Conservation (phyloP, 495 filamentous ascomycete species). For the Pyrenula aspistea region DNA sequence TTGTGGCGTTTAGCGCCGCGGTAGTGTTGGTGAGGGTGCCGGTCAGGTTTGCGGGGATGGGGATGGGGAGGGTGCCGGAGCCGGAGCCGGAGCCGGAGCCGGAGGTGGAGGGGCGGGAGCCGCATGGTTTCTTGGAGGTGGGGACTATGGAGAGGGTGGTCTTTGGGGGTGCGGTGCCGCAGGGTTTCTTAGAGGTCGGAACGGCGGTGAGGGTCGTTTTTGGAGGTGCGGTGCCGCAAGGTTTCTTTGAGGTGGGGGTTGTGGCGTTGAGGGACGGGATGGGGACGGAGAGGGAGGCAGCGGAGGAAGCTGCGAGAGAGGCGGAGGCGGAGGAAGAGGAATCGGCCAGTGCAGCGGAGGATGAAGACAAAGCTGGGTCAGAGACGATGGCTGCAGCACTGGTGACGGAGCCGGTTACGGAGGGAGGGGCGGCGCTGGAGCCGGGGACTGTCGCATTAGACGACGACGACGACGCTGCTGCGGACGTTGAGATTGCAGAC, state of each 20-base stretch:
- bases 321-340: not conserved
- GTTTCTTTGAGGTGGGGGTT: not conserved
- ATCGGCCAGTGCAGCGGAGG: not conserved
- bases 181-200: not conserved
- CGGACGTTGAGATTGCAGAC: not conserved
- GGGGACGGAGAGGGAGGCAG: not conserved
- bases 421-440: not conserved
- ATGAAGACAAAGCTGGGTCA: no score
- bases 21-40: not conserved
- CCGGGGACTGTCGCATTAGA: not conserved
- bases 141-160: not conserved
- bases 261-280: not conserved
- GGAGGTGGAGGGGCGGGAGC: not conserved
- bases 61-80: constrained; percentile 1
- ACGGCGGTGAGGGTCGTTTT: not conserved
- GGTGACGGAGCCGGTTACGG: not conserved
- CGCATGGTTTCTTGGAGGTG: not conserved
- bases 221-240: not conserved
- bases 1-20: not conserved
- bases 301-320: not conserved
- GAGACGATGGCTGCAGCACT: not conserved
- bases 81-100: not conserved
- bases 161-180: not conserved
- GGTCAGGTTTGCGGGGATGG: no score
- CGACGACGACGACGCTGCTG: not conserved